Evolutionary conservation across 495 filamentous ascomycete genomes (phyloP).

Genomic region (Pseudotulostoma volvatum): DNA sequence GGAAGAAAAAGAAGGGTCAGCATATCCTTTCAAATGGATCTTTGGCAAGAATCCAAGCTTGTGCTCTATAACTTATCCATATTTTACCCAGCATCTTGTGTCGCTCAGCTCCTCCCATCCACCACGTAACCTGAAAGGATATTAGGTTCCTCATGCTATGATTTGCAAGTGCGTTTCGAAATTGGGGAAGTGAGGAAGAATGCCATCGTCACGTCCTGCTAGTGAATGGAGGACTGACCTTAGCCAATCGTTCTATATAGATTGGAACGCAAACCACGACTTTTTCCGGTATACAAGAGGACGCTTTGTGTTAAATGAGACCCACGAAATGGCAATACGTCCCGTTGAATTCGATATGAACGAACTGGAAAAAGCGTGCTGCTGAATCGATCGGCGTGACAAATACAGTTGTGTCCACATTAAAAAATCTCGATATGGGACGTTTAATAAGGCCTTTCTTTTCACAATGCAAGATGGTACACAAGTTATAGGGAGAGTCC

Average conservation of each 20-base stretch:
- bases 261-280: conserved; percentile 20
- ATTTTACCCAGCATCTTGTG: too few relatives aligned
- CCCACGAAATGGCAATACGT: conserved; percentile 18
- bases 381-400: conserved; percentile 19
- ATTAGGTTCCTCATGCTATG: background rate
- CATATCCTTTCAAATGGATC: too few relatives aligned
- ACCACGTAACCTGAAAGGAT: background rate
- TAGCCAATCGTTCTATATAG: too few relatives aligned
- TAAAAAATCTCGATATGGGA: too few relatives aligned
- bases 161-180: background rate
- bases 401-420: too few relatives aligned
- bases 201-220: too few relatives aligned
- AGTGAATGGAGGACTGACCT: too few relatives aligned
- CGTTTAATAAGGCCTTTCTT: conserved; percentile 26
- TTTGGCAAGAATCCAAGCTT: too few relatives aligned
- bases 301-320: conserved; percentile 21
- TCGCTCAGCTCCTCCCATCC: too few relatives aligned
- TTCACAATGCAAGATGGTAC: conserved; percentile 27
- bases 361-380: conserved; percentile 16
- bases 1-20: too few relatives aligned
- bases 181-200: background rate
- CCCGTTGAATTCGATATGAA: conserved; percentile 21
- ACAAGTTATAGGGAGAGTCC: conserved; percentile 21
- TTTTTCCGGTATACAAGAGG: conserved; percentile 22
- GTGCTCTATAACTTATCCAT: too few relatives aligned